These are phyloP conservation scores for Pichia cephalocereana DNA, from an alignment of 805 yeast species.

Conservation along the genomic window DNA sequence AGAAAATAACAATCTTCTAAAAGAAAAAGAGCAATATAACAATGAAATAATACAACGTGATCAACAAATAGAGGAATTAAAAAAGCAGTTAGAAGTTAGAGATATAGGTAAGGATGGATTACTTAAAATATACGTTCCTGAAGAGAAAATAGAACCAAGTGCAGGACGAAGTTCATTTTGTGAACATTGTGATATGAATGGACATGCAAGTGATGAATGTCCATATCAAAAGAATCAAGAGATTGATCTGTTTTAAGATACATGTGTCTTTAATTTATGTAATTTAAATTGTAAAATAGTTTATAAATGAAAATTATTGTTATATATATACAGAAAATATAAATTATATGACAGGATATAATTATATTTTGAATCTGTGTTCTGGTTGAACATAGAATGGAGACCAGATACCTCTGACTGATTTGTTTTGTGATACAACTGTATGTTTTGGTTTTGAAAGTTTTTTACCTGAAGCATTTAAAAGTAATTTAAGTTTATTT, in stretches of 20 bases:
- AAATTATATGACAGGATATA: not conserved
- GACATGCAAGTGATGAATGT: conserved; percentile 82
- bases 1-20: not conserved
- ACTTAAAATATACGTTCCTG: conserved; percentile 36
- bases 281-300: too few species aligned
- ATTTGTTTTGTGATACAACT: conserved; percentile 69
- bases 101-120: conserved; percentile 10
- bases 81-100: not conserved
- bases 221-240: conserved; percentile 60
- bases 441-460: conserved; percentile 59
- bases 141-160: conserved; percentile 47
- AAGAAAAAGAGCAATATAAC: not conserved
- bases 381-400: conserved; percentile 71
- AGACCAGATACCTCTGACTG: conserved; percentile 97
- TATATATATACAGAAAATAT: not conserved
- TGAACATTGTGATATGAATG: conserved; percentile 84
- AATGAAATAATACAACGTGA: not conserved
- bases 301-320: not conserved
- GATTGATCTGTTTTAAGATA: conserved; percentile 10
- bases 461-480: conserved; percentile 60
- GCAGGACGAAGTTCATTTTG: conserved; percentile 81
- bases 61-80: not conserved
- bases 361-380: conserved; percentile 26
- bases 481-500: conserved; percentile 52
- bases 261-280: too few species aligned